Percentiles rank a stretch among this genome's conserved stretches.
Evolutionary conservation across 208 protist genomes (phyloP).

Genomic region (Trypanosoma brucei): DNA sequence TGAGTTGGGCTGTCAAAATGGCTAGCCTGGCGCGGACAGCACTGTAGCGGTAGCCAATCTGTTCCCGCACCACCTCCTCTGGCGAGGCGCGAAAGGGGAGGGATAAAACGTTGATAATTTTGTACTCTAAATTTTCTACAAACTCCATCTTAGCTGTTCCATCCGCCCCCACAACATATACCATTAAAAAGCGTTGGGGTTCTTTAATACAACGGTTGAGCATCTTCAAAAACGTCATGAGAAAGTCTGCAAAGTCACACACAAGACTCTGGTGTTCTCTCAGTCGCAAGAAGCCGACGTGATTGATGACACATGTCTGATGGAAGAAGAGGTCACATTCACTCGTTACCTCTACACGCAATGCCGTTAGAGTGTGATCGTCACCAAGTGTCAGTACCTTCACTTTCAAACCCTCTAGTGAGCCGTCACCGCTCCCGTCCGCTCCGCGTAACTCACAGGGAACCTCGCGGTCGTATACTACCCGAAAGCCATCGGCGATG

Average conservation of each 20-base stretch:
- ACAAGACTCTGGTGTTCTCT: conserved; percentile 91
- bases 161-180: conserved; percentile 80
- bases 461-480: conserved; percentile 91
- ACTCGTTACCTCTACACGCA: conserved; percentile 86
- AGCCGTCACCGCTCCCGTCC: conserved; percentile 60
- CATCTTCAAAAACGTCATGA: conserved; percentile 91
- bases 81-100: conserved; percentile 85
- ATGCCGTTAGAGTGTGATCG: conserved; percentile 56
- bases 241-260: conserved; percentile 90
- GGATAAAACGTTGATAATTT: conserved; percentile 90
- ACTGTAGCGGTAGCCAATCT: conserved; percentile 92
- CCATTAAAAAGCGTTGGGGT: conserved; percentile 80
- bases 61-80: conserved; percentile 84
- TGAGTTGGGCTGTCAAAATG: conserved; percentile 87
- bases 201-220: conserved; percentile 91
- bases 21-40: conserved; percentile 79
- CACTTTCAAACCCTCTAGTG: conserved; percentile 86
- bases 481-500: conserved; percentile 77
- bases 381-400: conserved; percentile 90
- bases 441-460: conserved; percentile 87
- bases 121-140: conserved; percentile 94
- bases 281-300: conserved; percentile 72
- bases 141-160: conserved; percentile 89
- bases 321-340: conserved; percentile 94
- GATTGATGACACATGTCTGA: conserved; percentile 89